Evolutionary conservation across 78 protist genomes (phyloP).

Genomic region (Dictyostelium firmibasis): DNA sequence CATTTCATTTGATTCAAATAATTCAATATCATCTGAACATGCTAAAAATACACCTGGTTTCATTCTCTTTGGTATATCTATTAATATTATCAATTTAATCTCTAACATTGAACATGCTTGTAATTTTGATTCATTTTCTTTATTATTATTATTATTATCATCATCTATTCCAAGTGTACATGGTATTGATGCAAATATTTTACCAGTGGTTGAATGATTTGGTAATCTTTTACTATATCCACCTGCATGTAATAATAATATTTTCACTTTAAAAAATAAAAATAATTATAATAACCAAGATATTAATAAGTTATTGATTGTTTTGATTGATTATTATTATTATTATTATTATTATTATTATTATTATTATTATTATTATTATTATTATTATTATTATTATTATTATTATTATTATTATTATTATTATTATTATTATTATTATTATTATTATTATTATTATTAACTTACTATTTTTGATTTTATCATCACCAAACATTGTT

Average conservation of each 20-base stretch:
- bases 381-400: too few relatives aligned
- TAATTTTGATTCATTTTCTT: neutral
- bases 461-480: neutral
- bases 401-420: neutral
- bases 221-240: conserved; percentile 70
- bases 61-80: conserved; percentile 67
- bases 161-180: neutral
- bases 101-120: conserved; percentile 71
- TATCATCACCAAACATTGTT: neutral
- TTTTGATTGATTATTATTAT: too few relatives aligned
- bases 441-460: too few relatives aligned
- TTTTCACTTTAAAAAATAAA: conserved; percentile 13
- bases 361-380: too few relatives aligned
- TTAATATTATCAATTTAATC: conserved; percentile 54
- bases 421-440: neutral
- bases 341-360: too few relatives aligned
- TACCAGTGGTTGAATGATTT: conserved; percentile 71
- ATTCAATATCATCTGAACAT: conserved; percentile 75
- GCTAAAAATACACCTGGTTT: conserved; percentile 73
- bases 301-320: too few relatives aligned
- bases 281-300: neutral
- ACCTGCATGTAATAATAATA: conserved; percentile 75
- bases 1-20: conserved; percentile 41
- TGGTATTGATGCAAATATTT: conserved; percentile 76
- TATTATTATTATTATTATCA: neutral